These are phyloP conservation scores for Botryotinia globosa DNA, from an alignment of 2,329 filamentous ascomycete genomes.

Conservation along the genomic window DNA sequence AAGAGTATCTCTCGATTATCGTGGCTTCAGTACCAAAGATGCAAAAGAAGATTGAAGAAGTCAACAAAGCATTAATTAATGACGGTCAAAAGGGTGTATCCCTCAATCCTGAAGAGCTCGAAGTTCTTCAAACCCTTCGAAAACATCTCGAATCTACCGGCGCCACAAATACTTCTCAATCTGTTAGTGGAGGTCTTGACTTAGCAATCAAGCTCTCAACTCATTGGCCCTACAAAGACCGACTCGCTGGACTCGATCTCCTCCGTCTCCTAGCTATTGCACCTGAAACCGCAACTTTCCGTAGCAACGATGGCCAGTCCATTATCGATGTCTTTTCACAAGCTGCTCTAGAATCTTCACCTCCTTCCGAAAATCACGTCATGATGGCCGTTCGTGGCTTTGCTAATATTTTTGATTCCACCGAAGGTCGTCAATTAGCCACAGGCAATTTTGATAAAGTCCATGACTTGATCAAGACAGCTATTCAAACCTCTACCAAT, in stretches of 20 bases:
- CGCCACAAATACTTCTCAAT: constrained; percentile 40
- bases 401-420: constrained; percentile 77
- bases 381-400: constrained; percentile 85
- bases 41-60: constrained; percentile 70
- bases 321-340: constrained; percentile 59
- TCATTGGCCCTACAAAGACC: constrained; percentile 75
- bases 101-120: constrained; percentile 69
- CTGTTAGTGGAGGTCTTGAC: constrained; percentile 55
- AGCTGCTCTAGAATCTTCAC: constrained; percentile 54
- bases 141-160: constrained; percentile 58
- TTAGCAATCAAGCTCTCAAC: constrained; percentile 71
- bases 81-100: constrained; percentile 70
- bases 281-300: constrained; percentile 61
- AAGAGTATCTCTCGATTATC: constrained; percentile 73
- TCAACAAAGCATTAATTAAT: constrained; percentile 71
- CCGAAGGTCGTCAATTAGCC: constrained; percentile 65
- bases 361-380: constrained; percentile 71
- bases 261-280: constrained; percentile 77
- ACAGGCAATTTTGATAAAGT: constrained; percentile 55
- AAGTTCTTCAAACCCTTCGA: constrained; percentile 59
- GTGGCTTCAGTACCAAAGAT: constrained; percentile 69
- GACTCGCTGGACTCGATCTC: constrained; percentile 81
- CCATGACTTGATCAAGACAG: constrained; percentile 49
- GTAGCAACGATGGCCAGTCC: constrained; percentile 51
- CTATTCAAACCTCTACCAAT: constrained; percentile 66